Conservation (phyloP, 2,329 filamentous ascomycete species). For the Reticulascus tulasneorum region DNA sequence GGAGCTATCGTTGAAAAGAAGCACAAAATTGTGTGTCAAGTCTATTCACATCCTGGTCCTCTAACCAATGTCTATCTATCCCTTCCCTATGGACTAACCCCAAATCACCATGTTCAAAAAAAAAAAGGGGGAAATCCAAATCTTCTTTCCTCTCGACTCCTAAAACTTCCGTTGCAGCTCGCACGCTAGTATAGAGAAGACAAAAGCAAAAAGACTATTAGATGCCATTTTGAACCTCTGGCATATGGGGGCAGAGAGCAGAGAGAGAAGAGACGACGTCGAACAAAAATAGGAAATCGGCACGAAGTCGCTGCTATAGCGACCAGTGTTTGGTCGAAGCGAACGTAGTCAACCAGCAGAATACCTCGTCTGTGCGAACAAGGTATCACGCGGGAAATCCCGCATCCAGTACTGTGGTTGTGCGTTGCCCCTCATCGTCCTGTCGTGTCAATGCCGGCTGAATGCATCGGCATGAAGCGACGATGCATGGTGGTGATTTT, state of each 20-base stretch:
- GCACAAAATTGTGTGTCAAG: no score
- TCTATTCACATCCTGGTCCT: no score
- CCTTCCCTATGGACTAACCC: no score
- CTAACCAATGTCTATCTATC: no score
- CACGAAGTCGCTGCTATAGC: slow-evolving; percentile 12
- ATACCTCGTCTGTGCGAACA: slow-evolving; percentile 4
- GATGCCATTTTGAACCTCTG: no score
- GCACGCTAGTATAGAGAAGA: slow-evolving; percentile 2
- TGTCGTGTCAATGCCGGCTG: background rate
- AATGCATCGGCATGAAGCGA: background rate
- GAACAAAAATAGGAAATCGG: slow-evolving; percentile 16
- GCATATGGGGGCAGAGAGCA: no score
- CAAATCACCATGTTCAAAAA: no score
- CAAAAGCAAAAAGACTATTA: background rate
- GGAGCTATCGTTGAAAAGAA: no score
- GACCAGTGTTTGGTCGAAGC: slow-evolving; percentile 9
- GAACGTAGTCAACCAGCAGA: slow-evolving; percentile 4
- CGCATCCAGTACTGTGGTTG: slow-evolving; percentile 6
- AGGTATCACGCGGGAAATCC: no score
- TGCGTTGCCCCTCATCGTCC: slow-evolving; percentile 4
- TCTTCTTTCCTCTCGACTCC: slow-evolving; percentile 9
- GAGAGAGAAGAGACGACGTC: no score
- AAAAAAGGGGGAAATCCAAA: slow-evolving; percentile 1
- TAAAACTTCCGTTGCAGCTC: slow-evolving; percentile 11
- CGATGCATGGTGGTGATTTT: slow-evolving; percentile 1